Base-by-base conservation (phyloP, 192 early-diverging fungal genomes). In the Kickxella alabastrina region DNA sequence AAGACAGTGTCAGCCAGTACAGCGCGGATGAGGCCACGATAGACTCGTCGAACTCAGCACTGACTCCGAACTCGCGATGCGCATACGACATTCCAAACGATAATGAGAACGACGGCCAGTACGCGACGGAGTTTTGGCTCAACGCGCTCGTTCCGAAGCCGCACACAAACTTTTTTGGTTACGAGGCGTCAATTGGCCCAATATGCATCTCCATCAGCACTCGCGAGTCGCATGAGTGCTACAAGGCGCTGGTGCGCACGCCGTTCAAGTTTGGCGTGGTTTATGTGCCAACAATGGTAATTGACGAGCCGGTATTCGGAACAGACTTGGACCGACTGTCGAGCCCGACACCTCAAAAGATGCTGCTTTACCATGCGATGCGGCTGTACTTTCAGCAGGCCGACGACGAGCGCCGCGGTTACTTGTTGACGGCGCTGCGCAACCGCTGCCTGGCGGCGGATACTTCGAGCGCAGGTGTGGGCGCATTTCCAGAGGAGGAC, bases 141-240 rank as follows among this genome's bases (percentile, higher is more conserved):
- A 78, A 72, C 43, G 68, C 76, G 13, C 52, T 78, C 28, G 65
- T 73, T 18, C 69, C 76, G 25, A 78, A 72, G 45, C 68, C 65
- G 39, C 73, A 76, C 49, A 76, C 73, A 54, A 76, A 68, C 48
- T 76, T 76, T 42, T 69, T 76, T 43, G 73, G 73, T 6, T 76
- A 76, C 62, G 66, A 69, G 57, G 49, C 65, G 19, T 49, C 73
- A 0, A 68, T 65, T 25, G 73, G 73, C 15, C 65, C 73, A 14
- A 68, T 75, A 24, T 75, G 73, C 61, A 65, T 75, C 26, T 75
- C 73, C 13, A 72, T 68, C 49, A 73, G 61, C 57, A 72, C 63
- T 21, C 61, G 61, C 45, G 69, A 67, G 57, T 73, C 62, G n/a
- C 68, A 71, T 51, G 68, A 66, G 61, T 73, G 65, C 64, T 78